A percentile compares a stretch with the other conserved stretches of the same genome.
phyloP scores from a whole-genome alignment of 108 stramenopile species.

The Nitzschia sp. region DNA sequence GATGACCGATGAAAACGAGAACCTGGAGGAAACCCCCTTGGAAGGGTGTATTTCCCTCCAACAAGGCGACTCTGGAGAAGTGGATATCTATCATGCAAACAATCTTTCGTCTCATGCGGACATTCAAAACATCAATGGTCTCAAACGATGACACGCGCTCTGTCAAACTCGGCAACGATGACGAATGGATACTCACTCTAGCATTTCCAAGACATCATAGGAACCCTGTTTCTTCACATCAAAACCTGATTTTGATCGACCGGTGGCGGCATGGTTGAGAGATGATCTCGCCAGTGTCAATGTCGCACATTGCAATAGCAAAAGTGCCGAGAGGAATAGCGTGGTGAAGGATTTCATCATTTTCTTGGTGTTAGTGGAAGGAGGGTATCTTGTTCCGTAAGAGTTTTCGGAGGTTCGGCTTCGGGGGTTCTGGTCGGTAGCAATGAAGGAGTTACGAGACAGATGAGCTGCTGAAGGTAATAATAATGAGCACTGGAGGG shows the following conservation, averaged over 20 bases:
- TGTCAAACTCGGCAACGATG: too few species aligned
- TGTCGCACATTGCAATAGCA: not conserved
- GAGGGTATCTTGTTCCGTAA: not conserved
- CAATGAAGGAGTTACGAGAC: not conserved
- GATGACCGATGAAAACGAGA: too few species aligned
- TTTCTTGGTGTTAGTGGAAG: not conserved
- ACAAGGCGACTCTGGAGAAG: too few species aligned
- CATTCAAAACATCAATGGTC: not conserved
- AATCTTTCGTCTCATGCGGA: too few species aligned
- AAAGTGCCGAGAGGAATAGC: not conserved
- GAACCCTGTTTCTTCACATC: conserved; percentile 1
- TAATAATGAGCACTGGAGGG: not conserved
- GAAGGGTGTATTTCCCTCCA: too few species aligned
- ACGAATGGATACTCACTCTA: conserved; percentile 2
- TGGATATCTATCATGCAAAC: too few species aligned
- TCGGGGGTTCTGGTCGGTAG: not conserved
- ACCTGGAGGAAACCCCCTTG: too few species aligned
- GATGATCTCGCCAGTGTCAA: not conserved
- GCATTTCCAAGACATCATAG: conserved; percentile 5
- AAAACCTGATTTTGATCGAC: not conserved
- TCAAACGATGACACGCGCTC: not conserved
- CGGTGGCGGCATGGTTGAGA: not conserved
- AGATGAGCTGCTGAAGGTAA: not conserved
- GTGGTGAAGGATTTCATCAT: conserved; percentile 3
- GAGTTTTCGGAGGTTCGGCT: not conserved